Evolutionary conservation across 169 alveolate genomes (phyloP).

Genomic region (Plasmodium berghei): DNA sequence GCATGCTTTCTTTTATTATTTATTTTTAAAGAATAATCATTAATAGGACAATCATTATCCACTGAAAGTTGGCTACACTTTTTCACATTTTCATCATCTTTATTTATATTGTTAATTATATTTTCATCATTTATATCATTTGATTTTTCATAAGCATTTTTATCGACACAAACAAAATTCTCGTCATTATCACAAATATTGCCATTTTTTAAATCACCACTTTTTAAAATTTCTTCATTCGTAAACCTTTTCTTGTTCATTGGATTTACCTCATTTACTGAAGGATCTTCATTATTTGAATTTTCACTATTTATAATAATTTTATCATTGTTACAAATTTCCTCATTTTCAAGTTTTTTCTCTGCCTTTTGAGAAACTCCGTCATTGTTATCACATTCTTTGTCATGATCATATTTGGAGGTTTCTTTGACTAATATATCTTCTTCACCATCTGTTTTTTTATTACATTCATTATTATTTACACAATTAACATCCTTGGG

Average conservation of each 20-base stretch:
- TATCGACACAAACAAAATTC: neutral
- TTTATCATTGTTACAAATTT: neutral
- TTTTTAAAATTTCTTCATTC: neutral
- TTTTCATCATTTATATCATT: neutral
- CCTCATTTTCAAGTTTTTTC: neutral
- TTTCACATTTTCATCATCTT: neutral
- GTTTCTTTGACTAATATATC: neutral
- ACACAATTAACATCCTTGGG: neutral
- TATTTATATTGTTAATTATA: neutral
- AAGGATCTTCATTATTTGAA: too few species aligned
- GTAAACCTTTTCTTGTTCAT: too few species aligned
- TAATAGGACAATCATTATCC: constrained; percentile 6
- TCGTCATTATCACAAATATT: too few species aligned
- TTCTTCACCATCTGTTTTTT: neutral
- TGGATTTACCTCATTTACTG: too few species aligned
- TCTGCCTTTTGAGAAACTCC: neutral
- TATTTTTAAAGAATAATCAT: constrained; percentile 2
- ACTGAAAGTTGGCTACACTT: neutral
- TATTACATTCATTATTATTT: neutral
- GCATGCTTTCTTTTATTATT: constrained; percentile 22
- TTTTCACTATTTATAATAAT: neutral
- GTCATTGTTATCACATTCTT: neutral
- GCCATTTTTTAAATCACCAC: neutral
- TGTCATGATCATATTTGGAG: neutral
- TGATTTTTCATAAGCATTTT: neutral